Percentiles rank a stretch among this genome's conserved stretches.
Evolutionary conservation across 805 yeast genomes (phyloP).

Genomic region (Torulaspora delbrueckii): DNA sequence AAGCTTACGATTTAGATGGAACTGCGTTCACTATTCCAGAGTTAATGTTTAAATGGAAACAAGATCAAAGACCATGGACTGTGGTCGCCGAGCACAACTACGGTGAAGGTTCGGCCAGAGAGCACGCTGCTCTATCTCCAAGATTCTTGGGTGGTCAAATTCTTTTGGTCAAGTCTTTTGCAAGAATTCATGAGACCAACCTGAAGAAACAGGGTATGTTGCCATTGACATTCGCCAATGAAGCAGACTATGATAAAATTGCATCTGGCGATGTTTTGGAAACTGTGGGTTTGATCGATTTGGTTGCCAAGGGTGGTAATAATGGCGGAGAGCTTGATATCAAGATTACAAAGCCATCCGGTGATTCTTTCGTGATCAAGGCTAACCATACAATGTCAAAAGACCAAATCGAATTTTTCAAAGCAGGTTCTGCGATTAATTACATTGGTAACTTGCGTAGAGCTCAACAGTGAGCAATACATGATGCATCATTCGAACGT

Average conservation of each 20-base stretch:
- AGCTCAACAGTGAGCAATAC: conserved; percentile 10
- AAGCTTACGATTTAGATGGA: conserved; percentile 82
- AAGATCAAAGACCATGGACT: conserved; percentile 79
- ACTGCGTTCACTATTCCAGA: conserved; percentile 81
- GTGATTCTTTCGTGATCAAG: conserved; percentile 61
- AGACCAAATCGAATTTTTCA: conserved; percentile 94
- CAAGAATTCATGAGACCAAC: conserved; percentile 97
- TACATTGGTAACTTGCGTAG: conserved; percentile 64
- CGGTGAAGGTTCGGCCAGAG: conserved; percentile 99
- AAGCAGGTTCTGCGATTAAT: conserved; percentile 96
- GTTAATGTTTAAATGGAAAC: conserved; percentile 92
- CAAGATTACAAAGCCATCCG: conserved; percentile 68
- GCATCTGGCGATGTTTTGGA: conserved; percentile 72
- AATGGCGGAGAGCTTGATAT: conserved; percentile 78
- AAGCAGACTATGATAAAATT: conserved; percentile 79
- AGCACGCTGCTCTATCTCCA: conserved; percentile 96
- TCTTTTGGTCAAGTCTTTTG: conserved; percentile 89
- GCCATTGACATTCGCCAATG: conserved; percentile 89
- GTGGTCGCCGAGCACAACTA: conserved; percentile 97
- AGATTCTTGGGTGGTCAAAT: conserved; percentile 89
- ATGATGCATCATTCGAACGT: not conserved
- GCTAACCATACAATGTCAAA: conserved; percentile 95
- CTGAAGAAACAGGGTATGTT: conserved; percentile 97
- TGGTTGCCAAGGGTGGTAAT: conserved; percentile 76
- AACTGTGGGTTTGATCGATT: conserved; percentile 66